A percentile compares a stretch with the other conserved stretches of the same genome.
These are phyloP conservation scores for Melastoma malabathricum DNA, from an alignment of 345 rosid species.

Conservation along the genomic window DNA sequence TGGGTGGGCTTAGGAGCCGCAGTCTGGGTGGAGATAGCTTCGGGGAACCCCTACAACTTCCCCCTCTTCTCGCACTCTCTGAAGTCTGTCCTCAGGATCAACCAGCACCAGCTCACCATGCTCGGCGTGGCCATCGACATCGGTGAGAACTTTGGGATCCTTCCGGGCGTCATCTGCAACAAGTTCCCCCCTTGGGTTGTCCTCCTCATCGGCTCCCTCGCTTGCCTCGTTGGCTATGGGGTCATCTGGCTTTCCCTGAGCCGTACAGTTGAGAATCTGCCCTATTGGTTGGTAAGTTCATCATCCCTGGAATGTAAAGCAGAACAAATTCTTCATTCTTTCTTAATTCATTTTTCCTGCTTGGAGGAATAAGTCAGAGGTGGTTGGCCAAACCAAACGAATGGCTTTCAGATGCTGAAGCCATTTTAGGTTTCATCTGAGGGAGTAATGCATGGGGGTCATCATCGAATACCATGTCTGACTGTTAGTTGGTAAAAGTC, in stretches of 20 bases:
- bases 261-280: slow-evolving; percentile 29
- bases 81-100: slow-evolving; percentile 56
- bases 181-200: slow-evolving; percentile 57
- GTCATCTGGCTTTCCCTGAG: slow-evolving; percentile 50
- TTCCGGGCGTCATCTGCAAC: slow-evolving; percentile 57
- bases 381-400: too few species aligned
- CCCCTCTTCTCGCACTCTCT: slow-evolving; percentile 61
- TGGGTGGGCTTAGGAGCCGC: slow-evolving; percentile 65
- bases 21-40: slow-evolving; percentile 54
- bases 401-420: too few species aligned
- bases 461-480: neutral
- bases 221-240: slow-evolving; percentile 54
- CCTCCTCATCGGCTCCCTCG: slow-evolving; percentile 35
- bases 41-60: slow-evolving; percentile 54
- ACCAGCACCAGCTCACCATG: slow-evolving; percentile 55
- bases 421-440: neutral
- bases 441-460: neutral
- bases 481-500: slow-evolving; percentile 8
- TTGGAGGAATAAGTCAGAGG: too few species aligned
- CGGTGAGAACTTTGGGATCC: slow-evolving; percentile 53
- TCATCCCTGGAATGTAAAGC: too few species aligned
- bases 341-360: neutral
- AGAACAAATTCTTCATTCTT: neutral
- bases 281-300: slow-evolving; percentile 67
- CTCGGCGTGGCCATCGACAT: slow-evolving; percentile 64